A percentile compares a stretch with the other conserved stretches of the same genome.
Conservation (phyloP, 441 rosid species). For the Brassica hybrid region DNA sequence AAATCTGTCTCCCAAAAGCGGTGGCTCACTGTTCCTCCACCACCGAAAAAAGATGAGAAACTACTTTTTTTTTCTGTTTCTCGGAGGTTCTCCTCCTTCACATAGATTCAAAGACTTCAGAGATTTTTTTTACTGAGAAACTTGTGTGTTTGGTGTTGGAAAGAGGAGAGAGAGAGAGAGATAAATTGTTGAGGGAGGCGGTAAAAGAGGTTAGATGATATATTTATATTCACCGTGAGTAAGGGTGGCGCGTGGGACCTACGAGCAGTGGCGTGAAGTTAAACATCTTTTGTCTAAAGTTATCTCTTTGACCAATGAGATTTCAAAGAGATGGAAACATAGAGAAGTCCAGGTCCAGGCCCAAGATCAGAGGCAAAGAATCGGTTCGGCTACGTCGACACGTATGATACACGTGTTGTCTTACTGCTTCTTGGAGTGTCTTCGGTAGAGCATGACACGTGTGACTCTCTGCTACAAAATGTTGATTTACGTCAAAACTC, state of each 20-base stretch:
- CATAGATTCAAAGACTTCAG: conserved; percentile 21
- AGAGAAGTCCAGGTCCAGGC: conserved; percentile 42
- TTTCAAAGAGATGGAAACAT: background rate
- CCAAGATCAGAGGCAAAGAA: conserved; percentile 38
- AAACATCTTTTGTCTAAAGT: conserved; percentile 36
- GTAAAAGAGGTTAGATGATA: conserved; percentile 31
- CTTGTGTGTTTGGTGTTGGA: background rate
- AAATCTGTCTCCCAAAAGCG: background rate
- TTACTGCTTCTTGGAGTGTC: conserved; percentile 31
- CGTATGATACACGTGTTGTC: conserved; percentile 38
- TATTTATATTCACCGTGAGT: conserved; percentile 34
- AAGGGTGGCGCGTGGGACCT: conserved; percentile 30
- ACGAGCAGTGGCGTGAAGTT: conserved; percentile 28
- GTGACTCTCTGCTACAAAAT: conserved; percentile 1
- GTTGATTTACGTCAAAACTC: background rate
- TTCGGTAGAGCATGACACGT: conserved; percentile 13
- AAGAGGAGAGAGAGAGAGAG: conserved; percentile 8
- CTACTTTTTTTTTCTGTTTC: background rate
- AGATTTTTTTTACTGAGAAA: background rate
- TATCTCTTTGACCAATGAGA: conserved; percentile 30
- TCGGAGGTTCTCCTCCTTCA: conserved; percentile 15
- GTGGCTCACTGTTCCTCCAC: conserved; percentile 22
- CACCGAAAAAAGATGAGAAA: no score
- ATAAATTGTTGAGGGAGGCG: conserved; percentile 22
- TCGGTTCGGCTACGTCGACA: conserved; percentile 34